A percentile compares a stretch with the other conserved stretches of the same genome.
These are phyloP conservation scores for Leccinum olivaceopallidum DNA, from an alignment of 768 basidiomycete genomes.

Conservation along the genomic window DNA sequence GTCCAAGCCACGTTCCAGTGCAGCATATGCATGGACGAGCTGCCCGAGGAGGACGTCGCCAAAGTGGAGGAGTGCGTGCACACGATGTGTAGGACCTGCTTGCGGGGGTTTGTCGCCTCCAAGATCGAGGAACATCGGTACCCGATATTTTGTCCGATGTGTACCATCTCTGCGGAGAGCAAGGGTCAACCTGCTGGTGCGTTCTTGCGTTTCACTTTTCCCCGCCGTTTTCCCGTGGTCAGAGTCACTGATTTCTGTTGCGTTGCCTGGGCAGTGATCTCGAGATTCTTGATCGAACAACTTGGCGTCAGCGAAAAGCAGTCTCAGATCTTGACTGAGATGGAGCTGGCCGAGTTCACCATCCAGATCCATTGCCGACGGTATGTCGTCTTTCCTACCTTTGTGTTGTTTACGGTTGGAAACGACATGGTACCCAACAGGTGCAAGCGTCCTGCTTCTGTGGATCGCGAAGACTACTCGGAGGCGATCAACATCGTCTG, in stretches of 20 bases:
- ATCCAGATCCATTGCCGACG: conserved; percentile 49
- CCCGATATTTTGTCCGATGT: conserved; percentile 64
- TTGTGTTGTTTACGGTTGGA: neutral
- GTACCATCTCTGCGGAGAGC: conserved; percentile 34
- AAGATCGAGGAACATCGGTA: conserved; percentile 54
- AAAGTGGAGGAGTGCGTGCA: conserved; percentile 49
- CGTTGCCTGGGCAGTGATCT: conserved; percentile 35
- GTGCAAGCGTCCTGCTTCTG: conserved; percentile 47
- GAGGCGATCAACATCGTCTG: conserved; percentile 45
- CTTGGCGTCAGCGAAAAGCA: conserved; percentile 47
- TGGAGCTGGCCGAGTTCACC: conserved; percentile 46
- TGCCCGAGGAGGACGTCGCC: conserved; percentile 43
- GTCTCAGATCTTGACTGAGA: conserved; percentile 42
- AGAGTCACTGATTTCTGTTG: neutral
- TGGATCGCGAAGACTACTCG: conserved; percentile 51
- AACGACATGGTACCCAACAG: conserved; percentile 31
- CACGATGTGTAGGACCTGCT: conserved; percentile 53
- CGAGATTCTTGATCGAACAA: conserved; percentile 40
- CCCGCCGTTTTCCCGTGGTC: neutral
- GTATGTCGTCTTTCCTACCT: conserved; percentile 32
- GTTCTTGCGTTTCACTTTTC: conserved; percentile 2
- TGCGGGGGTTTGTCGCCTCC: conserved; percentile 41
- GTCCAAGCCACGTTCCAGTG: conserved; percentile 49
- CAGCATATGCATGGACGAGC: conserved; percentile 54
- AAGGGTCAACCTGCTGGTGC: conserved; percentile 34